Conservation (phyloP, 345 rosid species). For the Salix caprea region DNA sequence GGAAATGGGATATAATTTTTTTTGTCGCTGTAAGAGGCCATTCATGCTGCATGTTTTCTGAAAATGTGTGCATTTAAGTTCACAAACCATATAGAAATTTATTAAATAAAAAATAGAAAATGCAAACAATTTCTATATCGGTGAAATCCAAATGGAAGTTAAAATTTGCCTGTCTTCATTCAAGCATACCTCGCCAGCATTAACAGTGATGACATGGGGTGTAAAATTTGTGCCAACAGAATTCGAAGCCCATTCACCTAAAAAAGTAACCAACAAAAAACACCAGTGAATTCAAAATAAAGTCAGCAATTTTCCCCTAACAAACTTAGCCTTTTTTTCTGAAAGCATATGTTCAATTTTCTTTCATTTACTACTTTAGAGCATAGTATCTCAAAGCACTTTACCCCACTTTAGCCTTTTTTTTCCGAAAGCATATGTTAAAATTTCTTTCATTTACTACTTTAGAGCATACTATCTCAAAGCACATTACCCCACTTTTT, state of each 20-base stretch:
- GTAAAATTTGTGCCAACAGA: constrained; percentile 67
- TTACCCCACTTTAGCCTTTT: background rate
- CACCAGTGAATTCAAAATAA: constrained; percentile 14
- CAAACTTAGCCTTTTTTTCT: background rate
- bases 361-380: background rate
- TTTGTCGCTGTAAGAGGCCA: background rate
- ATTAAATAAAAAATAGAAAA: background rate
- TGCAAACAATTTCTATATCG: background rate
- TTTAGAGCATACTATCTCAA: background rate
- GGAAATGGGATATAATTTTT: background rate
- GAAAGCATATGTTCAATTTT: background rate
- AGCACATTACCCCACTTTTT: background rate
- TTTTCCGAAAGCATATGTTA: background rate
- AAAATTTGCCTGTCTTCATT: background rate
- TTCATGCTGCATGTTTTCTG: background rate
- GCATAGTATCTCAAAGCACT: background rate
- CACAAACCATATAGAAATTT: background rate
- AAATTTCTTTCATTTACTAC: background rate
- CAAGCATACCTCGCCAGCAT: constrained; percentile 70
- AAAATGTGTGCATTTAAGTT: background rate
- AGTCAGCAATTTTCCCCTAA: background rate
- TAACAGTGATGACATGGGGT: constrained; percentile 75
- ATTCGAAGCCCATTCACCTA: constrained; percentile 48
- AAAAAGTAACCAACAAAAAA: constrained; percentile 16
- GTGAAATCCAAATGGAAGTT: background rate